Evolutionary conservation across 2,329 filamentous ascomycete species (phyloP).

Genomic region (Conoideocrella luteorostrata): DNA sequence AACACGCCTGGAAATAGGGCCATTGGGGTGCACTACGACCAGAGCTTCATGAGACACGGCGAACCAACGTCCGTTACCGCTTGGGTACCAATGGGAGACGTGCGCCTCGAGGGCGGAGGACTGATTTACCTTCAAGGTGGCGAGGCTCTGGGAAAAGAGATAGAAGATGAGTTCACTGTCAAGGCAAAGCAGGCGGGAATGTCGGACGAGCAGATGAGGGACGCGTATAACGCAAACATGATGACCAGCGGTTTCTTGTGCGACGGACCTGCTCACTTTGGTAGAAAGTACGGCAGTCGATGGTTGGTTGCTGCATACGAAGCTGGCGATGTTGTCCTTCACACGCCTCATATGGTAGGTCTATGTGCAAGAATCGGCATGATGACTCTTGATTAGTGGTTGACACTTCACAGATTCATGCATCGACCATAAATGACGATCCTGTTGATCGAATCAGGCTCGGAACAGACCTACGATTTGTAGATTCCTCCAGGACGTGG

Average conservation of each 20-base stretch:
- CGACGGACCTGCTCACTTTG: constrained; percentile 37
- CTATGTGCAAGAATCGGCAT: not conserved
- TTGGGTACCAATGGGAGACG: constrained; percentile 51
- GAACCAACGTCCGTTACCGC: constrained; percentile 49
- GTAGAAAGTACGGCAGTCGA: constrained; percentile 17
- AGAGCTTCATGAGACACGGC: constrained; percentile 50
- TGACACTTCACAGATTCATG: constrained; percentile 41
- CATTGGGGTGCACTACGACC: constrained; percentile 55
- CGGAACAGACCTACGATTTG: constrained; percentile 50
- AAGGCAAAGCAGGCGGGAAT: constrained; percentile 43
- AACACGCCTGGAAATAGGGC: constrained; percentile 51
- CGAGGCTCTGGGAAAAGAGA: constrained; percentile 35
- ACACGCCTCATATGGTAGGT: constrained; percentile 27
- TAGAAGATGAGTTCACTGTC: constrained; percentile 42
- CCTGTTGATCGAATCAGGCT: constrained; percentile 44
- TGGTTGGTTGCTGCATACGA: constrained; percentile 33
- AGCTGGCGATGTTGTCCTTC: constrained; percentile 34
- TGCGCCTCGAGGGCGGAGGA: constrained; percentile 48
- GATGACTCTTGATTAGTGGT: no score
- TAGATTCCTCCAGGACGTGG: constrained; percentile 43
- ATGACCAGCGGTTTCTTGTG: constrained; percentile 47
- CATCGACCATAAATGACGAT: constrained; percentile 49
- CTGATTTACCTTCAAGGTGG: constrained; percentile 52
- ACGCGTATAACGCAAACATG: constrained; percentile 54
- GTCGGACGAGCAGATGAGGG: constrained; percentile 42